Base-by-base conservation (phyloP, 2,329 filamentous ascomycete species). In the Bipolaris sorokiniana region DNA sequence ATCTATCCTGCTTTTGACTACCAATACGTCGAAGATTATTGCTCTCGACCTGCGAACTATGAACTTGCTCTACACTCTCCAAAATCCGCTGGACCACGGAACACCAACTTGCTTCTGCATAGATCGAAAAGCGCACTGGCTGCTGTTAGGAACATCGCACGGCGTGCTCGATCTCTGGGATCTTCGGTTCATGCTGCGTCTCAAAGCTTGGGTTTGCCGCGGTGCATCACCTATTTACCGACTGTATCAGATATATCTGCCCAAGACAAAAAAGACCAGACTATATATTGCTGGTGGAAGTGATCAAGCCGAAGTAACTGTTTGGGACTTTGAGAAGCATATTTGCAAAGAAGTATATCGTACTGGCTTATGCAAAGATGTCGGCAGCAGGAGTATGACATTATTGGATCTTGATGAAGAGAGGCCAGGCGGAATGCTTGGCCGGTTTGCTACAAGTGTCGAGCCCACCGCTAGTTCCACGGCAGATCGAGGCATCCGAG, bases 121-220 rank as follows among this genome's bases (percentile, higher is more conserved):
- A 31, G 92, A 97, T 70, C 85, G 87, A 55, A 91, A 88, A 71
- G 88, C 90, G 48, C 92, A 95, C 70, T 99, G 95, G 95, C 81
- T 99, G 3, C 84, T 96, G 1, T 79, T 98, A 0, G 95, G 93
- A 34, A 99, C 96, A 0, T 91, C 92, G 0, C 93, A 98, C 72
- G 95, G 96, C 34, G 89, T 98, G 26, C 81, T 99, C 7, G 90
- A 96, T 72, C 83, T 99, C 1, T 99, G 95, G 95, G 95, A 99
- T 76, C 82, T 99, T 38, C 89, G 95, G n/a, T 99, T 99, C 82
- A 90, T 88, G 64, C 85, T 98, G 67, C 86, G 92, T 20, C 81
- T 98, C 22, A 92, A 91, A 74, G 90, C 89, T 13, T 98, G 93
- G 92, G 92, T 92, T 1, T 84, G 97, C 26, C 88, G 91, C 0